Conservation (phyloP, 108 stramenopile genomes). For the Mediolabrus comicus region DNA sequence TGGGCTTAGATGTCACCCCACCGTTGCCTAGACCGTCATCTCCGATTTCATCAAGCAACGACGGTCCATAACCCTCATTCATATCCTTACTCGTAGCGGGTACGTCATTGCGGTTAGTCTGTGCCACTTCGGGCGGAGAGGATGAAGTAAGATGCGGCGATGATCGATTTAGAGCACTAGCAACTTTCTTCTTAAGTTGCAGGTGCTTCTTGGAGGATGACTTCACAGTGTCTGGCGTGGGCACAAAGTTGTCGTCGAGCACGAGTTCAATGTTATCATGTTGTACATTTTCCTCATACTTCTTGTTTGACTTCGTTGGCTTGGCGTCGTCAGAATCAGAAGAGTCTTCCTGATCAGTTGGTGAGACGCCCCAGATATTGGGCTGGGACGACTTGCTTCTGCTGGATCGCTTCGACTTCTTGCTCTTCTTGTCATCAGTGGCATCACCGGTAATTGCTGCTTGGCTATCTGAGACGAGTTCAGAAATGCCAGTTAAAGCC, state of each 20-base stretch:
- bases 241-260: neutral
- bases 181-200: neutral
- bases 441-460: neutral
- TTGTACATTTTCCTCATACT: neutral
- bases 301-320: neutral
- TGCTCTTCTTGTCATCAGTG: neutral
- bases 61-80: neutral
- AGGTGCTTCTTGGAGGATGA: neutral
- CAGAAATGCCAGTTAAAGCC: neutral
- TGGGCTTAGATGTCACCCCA: neutral
- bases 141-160: too few species aligned
- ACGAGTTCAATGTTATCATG: conserved; percentile 6
- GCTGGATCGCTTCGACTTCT: neutral
- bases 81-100: neutral
- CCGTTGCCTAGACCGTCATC: neutral
- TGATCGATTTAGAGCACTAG: neutral
- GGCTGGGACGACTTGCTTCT: neutral
- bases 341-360: neutral
- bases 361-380: conserved; percentile 1
- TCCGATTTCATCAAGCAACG: neutral
- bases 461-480: neutral
- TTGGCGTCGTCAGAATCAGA: neutral
- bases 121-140: too few species aligned
- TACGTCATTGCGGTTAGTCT: neutral
- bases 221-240: neutral